Base-by-base conservation (phyloP, 805 yeast species). In the Zygosaccharomyces gambellarensis region DNA sequence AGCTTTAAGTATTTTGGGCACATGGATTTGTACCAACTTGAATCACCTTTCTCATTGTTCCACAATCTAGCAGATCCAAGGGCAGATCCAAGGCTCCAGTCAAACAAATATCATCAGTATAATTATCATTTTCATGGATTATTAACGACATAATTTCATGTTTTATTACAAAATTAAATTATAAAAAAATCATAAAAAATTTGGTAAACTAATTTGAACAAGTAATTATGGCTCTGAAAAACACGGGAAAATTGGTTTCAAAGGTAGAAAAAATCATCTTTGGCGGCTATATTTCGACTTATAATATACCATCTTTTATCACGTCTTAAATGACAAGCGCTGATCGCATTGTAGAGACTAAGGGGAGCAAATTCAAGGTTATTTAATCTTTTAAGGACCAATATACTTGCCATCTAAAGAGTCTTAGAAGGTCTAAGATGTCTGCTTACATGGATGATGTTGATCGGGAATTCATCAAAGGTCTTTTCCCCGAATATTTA, bases 401-500 rank as follows among this genome's bases (percentile, higher is more conserved):
- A 8, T 39, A 11, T 9, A 25, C 27, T 4, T n/a, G 19, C 8
- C 30, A 22, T 23, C 23, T 19, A 10, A 25, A 30, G 40, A 34
- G 29, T 17, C 29, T 31, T 31, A 27, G 21, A 31, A 25, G 45
- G 45, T 36, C 30, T 3, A 39, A 14, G 5, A 57, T 57, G 61
- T 61, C 65, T 10, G 45, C 36, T 17, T 58, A 52, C 28, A 61
- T 60, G 60, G 65, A 64, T 49, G 51, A 52, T 32, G 55, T 60
- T 1, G 69, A 65, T 47, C 51, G 50, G 38, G 61, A 56, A 34
- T 62, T 59, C 43, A 49, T 66, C n/a, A 47, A 49, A 7, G 48
- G 57, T 11, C 46, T 66, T 5, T 66, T 59, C 46, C 70, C 70
- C 3, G 53, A 53, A 27, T 66, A 66, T 45, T 45, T 66, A 43